A percentile compares a stretch with the other conserved stretches of the same genome.
phyloP scores from a whole-genome alignment of 805 yeast species.

The Yamadazyma sp. region DNA sequence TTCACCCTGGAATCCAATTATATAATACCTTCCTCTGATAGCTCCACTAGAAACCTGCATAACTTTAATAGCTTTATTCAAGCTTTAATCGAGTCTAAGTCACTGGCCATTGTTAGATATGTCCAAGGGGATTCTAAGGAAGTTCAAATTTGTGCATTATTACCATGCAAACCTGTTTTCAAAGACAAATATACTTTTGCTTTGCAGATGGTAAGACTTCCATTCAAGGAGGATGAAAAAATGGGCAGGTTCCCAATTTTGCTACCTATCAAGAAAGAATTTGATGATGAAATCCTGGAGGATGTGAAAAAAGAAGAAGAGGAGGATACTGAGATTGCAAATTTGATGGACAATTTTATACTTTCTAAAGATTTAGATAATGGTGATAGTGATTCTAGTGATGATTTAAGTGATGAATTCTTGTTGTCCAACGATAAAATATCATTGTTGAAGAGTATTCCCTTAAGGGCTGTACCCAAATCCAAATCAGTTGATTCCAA shows the following conservation, averaged over 20 bases:
- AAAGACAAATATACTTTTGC: slow-evolving; percentile 25
- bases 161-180: slow-evolving; percentile 35
- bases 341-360: slow-evolving; percentile 14
- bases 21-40: slow-evolving; percentile 44
- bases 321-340: slow-evolving; percentile 4
- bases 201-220: slow-evolving; percentile 54
- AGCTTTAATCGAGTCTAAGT: slow-evolving; percentile 45
- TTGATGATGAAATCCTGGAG: slow-evolving; percentile 9
- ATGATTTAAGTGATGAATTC: slow-evolving; percentile 1
- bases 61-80: slow-evolving; percentile 37
- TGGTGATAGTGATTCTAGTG: background rate
- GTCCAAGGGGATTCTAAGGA: slow-evolving; percentile 51
- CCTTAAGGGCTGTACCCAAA: no score
- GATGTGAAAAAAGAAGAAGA: slow-evolving; percentile 8
- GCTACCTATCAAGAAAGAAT: slow-evolving; percentile 4
- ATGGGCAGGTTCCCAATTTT: slow-evolving; percentile 48
- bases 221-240: slow-evolving; percentile 74
- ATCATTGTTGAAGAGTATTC: slow-evolving; percentile 11
- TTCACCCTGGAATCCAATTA: slow-evolving; percentile 57
- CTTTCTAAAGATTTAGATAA: slow-evolving; percentile 21
- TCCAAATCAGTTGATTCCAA: slow-evolving; percentile 7
- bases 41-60: slow-evolving; percentile 23
- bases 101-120: slow-evolving; percentile 60
- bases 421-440: slow-evolving; percentile 16
- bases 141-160: slow-evolving; percentile 49